Percentiles rank a stretch among this genome's conserved stretches.
phyloP scores from a whole-genome alignment of 768 basidiomycete species.

The Russula olivacea region DNA sequence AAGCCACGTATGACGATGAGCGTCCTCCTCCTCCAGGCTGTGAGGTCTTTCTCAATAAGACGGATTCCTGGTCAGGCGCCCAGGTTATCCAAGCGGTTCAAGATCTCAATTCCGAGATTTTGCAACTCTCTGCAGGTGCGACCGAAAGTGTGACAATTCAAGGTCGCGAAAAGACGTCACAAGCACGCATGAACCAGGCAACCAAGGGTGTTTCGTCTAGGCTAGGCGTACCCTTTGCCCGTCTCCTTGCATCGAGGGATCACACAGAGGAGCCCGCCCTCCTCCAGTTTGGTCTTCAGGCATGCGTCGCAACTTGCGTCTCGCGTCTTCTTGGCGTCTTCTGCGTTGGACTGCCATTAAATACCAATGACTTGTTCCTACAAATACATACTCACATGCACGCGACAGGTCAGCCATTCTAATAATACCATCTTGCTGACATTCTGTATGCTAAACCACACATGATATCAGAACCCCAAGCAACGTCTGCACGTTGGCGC shows the following conservation, averaged over 20 bases:
- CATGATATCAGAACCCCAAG: constrained; percentile 58
- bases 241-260: constrained; percentile 55
- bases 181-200: constrained; percentile 43
- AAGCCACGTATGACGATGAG: constrained; percentile 42
- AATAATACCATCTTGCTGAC: neutral
- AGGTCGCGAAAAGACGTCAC: constrained; percentile 36
- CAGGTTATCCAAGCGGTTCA: constrained; percentile 74
- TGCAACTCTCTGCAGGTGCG: constrained; percentile 73
- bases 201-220: constrained; percentile 57
- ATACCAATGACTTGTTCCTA: constrained; percentile 58
- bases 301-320: constrained; percentile 60
- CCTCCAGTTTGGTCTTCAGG: constrained; percentile 71
- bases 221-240: constrained; percentile 56
- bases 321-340: constrained; percentile 64
- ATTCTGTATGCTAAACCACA: constrained; percentile 17
- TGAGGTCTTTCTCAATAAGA: constrained; percentile 68
- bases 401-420: constrained; percentile 40
- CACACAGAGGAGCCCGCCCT: constrained; percentile 71
- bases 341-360: constrained; percentile 67
- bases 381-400: constrained; percentile 58
- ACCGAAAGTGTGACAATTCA: constrained; percentile 60
- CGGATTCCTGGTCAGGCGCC: constrained; percentile 68
- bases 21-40: constrained; percentile 49
- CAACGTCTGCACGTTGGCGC: constrained; percentile 72
- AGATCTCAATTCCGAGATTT: constrained; percentile 73